Evolutionary conservation across 2,329 filamentous ascomycete genomes (phyloP).

Genomic region (Phyllosticta citrichinensis): DNA sequence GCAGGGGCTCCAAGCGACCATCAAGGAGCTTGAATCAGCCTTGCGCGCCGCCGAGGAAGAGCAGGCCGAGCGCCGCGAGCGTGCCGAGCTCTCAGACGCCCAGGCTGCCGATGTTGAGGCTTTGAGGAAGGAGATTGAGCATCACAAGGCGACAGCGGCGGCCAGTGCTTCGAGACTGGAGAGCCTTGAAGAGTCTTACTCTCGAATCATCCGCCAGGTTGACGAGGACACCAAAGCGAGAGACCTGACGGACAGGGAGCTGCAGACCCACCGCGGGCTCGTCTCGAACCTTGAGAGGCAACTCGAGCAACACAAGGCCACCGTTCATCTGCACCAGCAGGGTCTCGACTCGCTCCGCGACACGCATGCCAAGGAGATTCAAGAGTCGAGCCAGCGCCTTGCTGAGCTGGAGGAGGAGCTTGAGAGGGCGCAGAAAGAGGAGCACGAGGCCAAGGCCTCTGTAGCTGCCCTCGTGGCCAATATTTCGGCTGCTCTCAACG

Average conservation of each 20-base stretch:
- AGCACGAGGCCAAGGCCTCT: not conserved
- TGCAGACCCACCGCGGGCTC: constrained; percentile 41
- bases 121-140: constrained; percentile 66
- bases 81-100: constrained; percentile 17
- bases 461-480: constrained; percentile 50
- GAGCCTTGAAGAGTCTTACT: constrained; percentile 63
- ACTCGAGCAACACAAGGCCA: constrained; percentile 45
- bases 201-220: constrained; percentile 55
- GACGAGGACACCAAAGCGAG: constrained; percentile 54
- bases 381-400: constrained; percentile 24
- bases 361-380: constrained; percentile 46
- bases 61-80: constrained; percentile 19
- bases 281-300: constrained; percentile 47
- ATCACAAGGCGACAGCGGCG: constrained; percentile 66
- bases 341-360: constrained; percentile 44
- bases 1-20: constrained; percentile 58
- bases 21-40: constrained; percentile 62
- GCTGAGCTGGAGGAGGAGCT: constrained; percentile 37
- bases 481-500: constrained; percentile 55
- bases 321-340: constrained; percentile 44
- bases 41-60: constrained; percentile 29
- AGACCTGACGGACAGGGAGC: constrained; percentile 43
- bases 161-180: constrained; percentile 59
- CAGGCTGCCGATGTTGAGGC: constrained; percentile 35
- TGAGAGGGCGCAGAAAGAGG: constrained; percentile 46